Base-by-base conservation (phyloP, 805 yeast species). In the Wickerhamiella brachini region DNA sequence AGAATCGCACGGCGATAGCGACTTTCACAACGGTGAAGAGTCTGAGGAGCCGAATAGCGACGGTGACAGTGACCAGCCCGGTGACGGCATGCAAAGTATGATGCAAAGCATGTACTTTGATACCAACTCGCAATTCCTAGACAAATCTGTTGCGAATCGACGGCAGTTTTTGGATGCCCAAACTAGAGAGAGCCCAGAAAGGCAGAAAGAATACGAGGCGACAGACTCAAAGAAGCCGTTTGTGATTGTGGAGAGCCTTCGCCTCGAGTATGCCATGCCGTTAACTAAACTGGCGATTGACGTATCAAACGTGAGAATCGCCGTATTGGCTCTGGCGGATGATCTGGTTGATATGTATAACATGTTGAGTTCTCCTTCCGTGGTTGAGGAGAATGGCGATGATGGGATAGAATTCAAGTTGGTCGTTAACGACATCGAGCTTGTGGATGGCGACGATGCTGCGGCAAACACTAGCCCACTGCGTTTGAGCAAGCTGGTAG, bases 51-150 rank as follows among this genome's bases (percentile, higher is more conserved):
- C 18, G 4, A 37, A 29, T 9, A 29, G 41, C 41, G 44, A 41
- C 24, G 4, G 18, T 3, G 43, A 39, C 18, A 8, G 24, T n/a
- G n/a, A 13, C 24, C n/a, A n/a, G n/a, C n/a, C n/a, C n/a, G n/a
- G n/a, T n/a, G n/a, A 12, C 22, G 12, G 24, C 10, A 4, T n/a
- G 17, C 17, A 8, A n/a, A 15, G 23, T 24, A 34, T 41, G 42
- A 7, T 22, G 44, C 49, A 42, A 17, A 52, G 55, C 37, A 50
- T 54, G 23, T 54, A 52, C 46, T 54, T 51, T 43, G 57, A 54
- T 38, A 44, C 53, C 9, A 45, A 45, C n/a, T 45, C 47, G 13
- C 37, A 24, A 39, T 44, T 44, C 10, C 20, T 24, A 3, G 31
- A 10, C 17, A 23, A 21, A 7, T 24, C 26, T 5, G 26, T 24